These are phyloP conservation scores for Calonectria pseudoturangicola DNA, from an alignment of 2,329 filamentous ascomycete species.

Conservation along the genomic window DNA sequence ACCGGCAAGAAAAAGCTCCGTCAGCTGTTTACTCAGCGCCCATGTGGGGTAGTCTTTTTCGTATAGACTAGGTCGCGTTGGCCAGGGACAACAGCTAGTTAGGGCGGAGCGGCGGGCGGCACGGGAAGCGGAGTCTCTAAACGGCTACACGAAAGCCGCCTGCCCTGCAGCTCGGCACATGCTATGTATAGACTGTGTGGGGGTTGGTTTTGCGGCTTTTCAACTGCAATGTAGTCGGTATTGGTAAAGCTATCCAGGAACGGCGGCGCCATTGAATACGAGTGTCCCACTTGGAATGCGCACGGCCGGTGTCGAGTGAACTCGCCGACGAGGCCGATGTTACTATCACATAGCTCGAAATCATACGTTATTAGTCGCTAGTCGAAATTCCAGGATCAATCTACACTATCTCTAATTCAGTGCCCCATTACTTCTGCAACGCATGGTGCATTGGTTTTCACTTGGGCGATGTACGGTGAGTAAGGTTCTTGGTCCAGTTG, in stretches of 20 bases:
- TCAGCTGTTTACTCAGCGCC: constrained; percentile 15
- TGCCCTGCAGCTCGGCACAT: background rate
- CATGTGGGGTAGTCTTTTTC: constrained; percentile 1
- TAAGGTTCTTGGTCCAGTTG: too few species aligned
- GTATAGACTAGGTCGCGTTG: background rate
- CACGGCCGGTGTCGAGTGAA: background rate
- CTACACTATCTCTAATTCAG: too few species aligned
- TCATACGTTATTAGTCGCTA: background rate
- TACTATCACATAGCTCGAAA: background rate
- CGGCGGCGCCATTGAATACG: constrained; percentile 1
- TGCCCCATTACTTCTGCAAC: background rate
- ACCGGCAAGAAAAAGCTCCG: background rate
- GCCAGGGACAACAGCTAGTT: background rate
- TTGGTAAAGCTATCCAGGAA: background rate
- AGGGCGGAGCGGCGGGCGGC: background rate
- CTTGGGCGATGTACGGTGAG: background rate
- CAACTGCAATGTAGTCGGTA: background rate
- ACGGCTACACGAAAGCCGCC: constrained; percentile 6
- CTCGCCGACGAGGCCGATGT: background rate
- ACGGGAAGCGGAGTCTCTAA: background rate
- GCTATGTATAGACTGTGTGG: background rate
- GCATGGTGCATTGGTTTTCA: background rate
- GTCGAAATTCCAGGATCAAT: background rate
- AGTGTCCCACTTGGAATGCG: background rate
- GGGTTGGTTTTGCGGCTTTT: background rate